These are phyloP conservation scores for Penstemon davidsonii DNA, from an alignment of 257 asterid genomes.

Conservation along the genomic window DNA sequence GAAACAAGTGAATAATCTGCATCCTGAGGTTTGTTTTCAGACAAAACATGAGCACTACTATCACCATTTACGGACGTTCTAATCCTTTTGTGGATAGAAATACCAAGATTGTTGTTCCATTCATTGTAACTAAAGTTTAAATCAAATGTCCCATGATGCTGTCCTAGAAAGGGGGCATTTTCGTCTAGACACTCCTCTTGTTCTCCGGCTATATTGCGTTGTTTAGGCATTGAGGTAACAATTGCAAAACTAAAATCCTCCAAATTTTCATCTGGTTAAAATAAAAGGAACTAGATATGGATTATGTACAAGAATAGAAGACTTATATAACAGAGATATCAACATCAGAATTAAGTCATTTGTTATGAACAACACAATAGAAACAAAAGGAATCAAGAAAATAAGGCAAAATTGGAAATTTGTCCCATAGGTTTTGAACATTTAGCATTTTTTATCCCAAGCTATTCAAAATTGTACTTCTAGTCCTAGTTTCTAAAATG, in stretches of 20 bases:
- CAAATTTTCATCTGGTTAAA: constrained; percentile 13
- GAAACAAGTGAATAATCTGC: constrained; percentile 64
- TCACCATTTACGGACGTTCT: constrained; percentile 30
- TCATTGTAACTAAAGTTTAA: constrained; percentile 15
- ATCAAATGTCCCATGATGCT: constrained; percentile 25
- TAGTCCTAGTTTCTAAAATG: no score
- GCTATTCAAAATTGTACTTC: no score
- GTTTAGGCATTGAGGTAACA: constrained; percentile 38
- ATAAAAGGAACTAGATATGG: constrained; percentile 10
- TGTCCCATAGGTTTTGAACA: no score
- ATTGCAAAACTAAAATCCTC: constrained; percentile 23
- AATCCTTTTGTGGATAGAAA: constrained; percentile 30
- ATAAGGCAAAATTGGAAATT: background rate
- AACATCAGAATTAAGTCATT: constrained; percentile 7
- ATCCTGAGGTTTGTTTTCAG: constrained; percentile 65
- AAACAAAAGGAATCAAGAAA: background rate
- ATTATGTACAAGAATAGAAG: background rate
- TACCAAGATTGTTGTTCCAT: constrained; percentile 26
- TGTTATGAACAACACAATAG: background rate
- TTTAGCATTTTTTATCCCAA: no score
- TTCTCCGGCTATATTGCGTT: constrained; percentile 26
- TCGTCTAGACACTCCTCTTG: constrained; percentile 27
- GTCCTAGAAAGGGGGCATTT: constrained; percentile 16
- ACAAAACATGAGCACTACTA: constrained; percentile 18
- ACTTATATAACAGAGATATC: background rate